phyloP scores from a whole-genome alignment of 2,329 filamentous ascomycete genomes.

The Rhynchosporium graminicola region DNA sequence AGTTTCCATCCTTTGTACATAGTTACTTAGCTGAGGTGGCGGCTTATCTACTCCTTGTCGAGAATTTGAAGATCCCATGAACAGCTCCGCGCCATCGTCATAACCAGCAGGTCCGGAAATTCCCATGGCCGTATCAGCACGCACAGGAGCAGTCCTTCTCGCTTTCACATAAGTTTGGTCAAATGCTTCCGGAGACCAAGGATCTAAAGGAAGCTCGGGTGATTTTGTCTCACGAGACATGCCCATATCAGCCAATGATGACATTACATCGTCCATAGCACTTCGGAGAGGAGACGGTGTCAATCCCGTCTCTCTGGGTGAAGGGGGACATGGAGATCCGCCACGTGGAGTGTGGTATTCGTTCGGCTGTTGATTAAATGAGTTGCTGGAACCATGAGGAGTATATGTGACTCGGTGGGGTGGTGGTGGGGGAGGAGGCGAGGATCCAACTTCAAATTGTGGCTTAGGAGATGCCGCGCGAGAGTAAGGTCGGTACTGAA shows the following conservation, averaged over 20 bases:
- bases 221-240: constrained; percentile 58
- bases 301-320: constrained; percentile 64
- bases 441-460: constrained; percentile 40
- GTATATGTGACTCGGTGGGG: constrained; percentile 69
- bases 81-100: constrained; percentile 55
- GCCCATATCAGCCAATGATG: constrained; percentile 85
- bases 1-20: constrained; percentile 90
- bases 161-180: constrained; percentile 47
- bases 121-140: constrained; percentile 75
- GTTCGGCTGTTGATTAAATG: constrained; percentile 45
- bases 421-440: constrained; percentile 73
- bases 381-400: constrained; percentile 36
- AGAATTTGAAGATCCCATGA: constrained; percentile 28
- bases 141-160: constrained; percentile 41
- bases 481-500: constrained; percentile 39
- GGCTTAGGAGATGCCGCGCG: constrained; percentile 45
- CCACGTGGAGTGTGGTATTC: constrained; percentile 57
- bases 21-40: constrained; percentile 76
- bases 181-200: constrained; percentile 92
- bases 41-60: constrained; percentile 52
- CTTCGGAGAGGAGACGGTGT: constrained; percentile 91
- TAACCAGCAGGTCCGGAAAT: constrained; percentile 55
- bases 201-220: constrained; percentile 61
- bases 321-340: constrained; percentile 67
- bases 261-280: constrained; percentile 98